Percentiles rank a stretch among this genome's conserved stretches.
phyloP scores from a whole-genome alignment of 176 grass and related monocot species.

The Avena eriantha region DNA sequence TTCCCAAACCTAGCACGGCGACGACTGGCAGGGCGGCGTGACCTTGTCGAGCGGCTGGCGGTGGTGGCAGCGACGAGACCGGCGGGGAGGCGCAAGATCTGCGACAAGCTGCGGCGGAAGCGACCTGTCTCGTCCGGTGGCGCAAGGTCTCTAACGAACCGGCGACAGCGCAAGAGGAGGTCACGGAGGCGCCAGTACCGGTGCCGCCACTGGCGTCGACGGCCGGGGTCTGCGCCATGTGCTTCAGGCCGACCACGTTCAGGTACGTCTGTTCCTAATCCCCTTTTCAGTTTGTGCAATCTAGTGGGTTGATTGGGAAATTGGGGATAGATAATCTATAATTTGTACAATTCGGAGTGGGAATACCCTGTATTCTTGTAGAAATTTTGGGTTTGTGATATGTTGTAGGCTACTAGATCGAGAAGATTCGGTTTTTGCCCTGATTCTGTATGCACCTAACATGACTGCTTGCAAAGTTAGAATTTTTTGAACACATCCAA shows the following conservation, averaged over 20 bases:
- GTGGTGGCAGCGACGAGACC: too few relatives aligned
- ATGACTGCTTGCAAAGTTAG: not conserved
- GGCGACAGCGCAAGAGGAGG: not conserved
- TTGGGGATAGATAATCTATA: not conserved
- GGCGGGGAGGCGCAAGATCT: too few relatives aligned
- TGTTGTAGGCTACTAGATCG: not conserved
- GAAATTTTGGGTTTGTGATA: too few relatives aligned
- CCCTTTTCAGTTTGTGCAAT: constrained; percentile 30
- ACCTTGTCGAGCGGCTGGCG: too few relatives aligned
- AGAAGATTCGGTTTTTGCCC: not conserved
- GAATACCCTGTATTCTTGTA: too few relatives aligned
- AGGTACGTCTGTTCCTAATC: constrained; percentile 54
- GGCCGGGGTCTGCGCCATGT: constrained; percentile 64
- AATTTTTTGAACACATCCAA: too few relatives aligned
- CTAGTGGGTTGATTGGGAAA: constrained; percentile 11
- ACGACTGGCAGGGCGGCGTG: too few relatives aligned
- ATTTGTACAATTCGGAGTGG: constrained; percentile 30
- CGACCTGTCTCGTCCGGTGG: too few relatives aligned
- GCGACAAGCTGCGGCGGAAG: too few relatives aligned
- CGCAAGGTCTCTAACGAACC: too few relatives aligned
- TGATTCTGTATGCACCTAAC: not conserved
- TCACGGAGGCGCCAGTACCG: constrained; percentile 7
- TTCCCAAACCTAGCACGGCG: too few relatives aligned
- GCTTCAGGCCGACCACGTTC: constrained; percentile 69
- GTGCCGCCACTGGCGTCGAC: not conserved